These are phyloP conservation scores for Staphylotrichum tortipilum DNA, from an alignment of 495 filamentous ascomycete genomes.

Conservation along the genomic window DNA sequence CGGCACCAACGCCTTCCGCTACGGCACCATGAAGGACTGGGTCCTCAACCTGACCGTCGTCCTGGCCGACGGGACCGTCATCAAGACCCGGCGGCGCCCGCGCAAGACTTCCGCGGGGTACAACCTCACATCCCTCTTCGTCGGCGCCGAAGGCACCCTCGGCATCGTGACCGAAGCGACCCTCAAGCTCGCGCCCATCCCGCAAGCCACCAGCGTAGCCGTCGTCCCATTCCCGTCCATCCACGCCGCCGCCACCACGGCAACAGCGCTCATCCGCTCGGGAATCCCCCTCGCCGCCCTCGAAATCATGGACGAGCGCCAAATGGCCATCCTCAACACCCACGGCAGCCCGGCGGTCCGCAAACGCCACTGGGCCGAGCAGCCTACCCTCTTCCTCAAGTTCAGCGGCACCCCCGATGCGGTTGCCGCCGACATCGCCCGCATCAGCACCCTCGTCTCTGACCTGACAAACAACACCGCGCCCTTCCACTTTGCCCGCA, in stretches of 20 bases:
- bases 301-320: slow-evolving; percentile 65
- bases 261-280: slow-evolving; percentile 53
- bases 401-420: slow-evolving; percentile 24
- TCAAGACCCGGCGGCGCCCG: slow-evolving; percentile 65
- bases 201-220: slow-evolving; percentile 55
- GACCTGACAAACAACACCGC: slow-evolving; percentile 24
- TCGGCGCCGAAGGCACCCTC: slow-evolving; percentile 88
- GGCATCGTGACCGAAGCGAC: slow-evolving; percentile 83
- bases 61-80: slow-evolving; percentile 62
- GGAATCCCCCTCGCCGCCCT: slow-evolving; percentile 62
- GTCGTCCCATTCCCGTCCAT: slow-evolving; percentile 56
- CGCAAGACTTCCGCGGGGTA: slow-evolving; percentile 70
- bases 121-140: slow-evolving; percentile 74
- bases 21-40: slow-evolving; percentile 82
- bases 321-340: slow-evolving; percentile 65
- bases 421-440: slow-evolving; percentile 34
- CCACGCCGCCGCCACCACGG: slow-evolving; percentile 53
- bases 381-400: slow-evolving; percentile 68
- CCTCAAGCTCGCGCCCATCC: slow-evolving; percentile 57
- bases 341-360: slow-evolving; percentile 46
- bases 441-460: not conserved
- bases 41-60: slow-evolving; percentile 72
- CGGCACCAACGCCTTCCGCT: slow-evolving; percentile 69
- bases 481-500: slow-evolving; percentile 50
- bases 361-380: slow-evolving; percentile 47